These are phyloP conservation scores for Calamus simplicifolius DNA, from an alignment of 176 grass and related monocot genomes.

Conservation along the genomic window DNA sequence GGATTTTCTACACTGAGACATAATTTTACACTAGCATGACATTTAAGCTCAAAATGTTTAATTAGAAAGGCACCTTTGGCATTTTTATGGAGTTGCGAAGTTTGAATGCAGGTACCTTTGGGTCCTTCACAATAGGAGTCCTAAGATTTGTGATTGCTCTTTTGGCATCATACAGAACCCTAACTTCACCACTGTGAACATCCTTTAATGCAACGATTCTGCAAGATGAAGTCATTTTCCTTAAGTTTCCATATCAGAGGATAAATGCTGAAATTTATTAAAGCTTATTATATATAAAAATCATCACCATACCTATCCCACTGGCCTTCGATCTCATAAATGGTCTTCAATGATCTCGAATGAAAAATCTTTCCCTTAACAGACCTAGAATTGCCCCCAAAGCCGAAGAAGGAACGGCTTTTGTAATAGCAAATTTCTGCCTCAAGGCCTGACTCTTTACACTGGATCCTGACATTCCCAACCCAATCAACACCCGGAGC, in stretches of 20 bases:
- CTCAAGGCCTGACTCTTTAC: conserved; percentile 51
- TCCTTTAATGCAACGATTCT: conserved; percentile 53
- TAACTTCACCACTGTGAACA: conserved; percentile 35
- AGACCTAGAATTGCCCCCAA: conserved; percentile 54
- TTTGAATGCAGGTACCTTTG: conserved; percentile 34
- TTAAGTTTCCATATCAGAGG: no score
- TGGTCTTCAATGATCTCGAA: conserved; percentile 5
- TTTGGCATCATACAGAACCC: conserved; percentile 50
- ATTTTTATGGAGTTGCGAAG: no score
- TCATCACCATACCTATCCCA: conserved; percentile 47
- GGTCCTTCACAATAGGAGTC: conserved; percentile 38
- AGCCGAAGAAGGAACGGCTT: conserved; percentile 45
- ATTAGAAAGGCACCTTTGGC: no score
- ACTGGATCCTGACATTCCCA: conserved; percentile 46
- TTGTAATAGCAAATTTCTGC: conserved; percentile 49
- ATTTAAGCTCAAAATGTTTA: no score
- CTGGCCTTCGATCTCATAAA: conserved; percentile 61
- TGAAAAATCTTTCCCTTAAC: conserved; percentile 44
- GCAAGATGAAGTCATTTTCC: not conserved
- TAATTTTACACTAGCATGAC: no score
- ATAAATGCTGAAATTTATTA: no score
- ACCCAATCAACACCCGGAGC: conserved; percentile 46
- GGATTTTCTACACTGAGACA: no score
- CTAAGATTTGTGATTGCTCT: conserved; percentile 40
- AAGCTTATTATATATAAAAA: no score